Evolutionary conservation across 441 rosid genomes (phyloP), one percentile per base, ranked within the genome.

Genomic region (Syzygium malaccense): DNA sequence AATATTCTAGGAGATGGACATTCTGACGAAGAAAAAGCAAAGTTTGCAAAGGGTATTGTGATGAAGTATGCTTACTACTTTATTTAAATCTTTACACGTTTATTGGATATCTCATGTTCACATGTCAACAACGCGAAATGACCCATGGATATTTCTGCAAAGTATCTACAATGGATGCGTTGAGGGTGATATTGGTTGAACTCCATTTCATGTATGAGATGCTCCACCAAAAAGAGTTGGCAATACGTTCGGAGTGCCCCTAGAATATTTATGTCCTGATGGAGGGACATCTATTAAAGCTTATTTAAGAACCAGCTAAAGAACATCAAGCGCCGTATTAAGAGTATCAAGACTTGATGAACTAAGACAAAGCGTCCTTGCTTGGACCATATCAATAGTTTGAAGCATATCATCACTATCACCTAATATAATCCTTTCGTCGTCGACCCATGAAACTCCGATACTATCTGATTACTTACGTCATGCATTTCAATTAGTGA

Each of bases 121-220:
- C 17, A 60, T 28, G 32, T 60, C 8, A 60, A 28, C 32, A 3
- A 60, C 12, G 33, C 17, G 8, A 60, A 3, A 60, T 60, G 68
- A 60, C 0, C 32, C 4, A 4, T 6, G 4, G 14, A 60, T 14
- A 60, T 60, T 13, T 3, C 2, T 3, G 32, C 32, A 28, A 13
- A 28, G 66, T 60, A 1, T 28, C 9, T 28, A 17, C 32, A 14
- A 6, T 60, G 4, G 32, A 28, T 60, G 8, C 0, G 18, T 54
- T 62, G 30, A 62, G 33, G 28, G 33, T 62, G 10, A 62, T n/a
- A 6, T n/a, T 15, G n/a, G 1, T n/a, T 3, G 0, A 62, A n/a
- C 68, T n/a, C 68, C 68, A 62, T 62, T n/a, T 62, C 19, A n/a
- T 0, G 10, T 14, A 62, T 0, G 5, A 1, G 33, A 18, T 62